Evolutionary conservation across 164 flowering plant genomes (phyloP).

Genomic region (Magnolia changhungtana): DNA sequence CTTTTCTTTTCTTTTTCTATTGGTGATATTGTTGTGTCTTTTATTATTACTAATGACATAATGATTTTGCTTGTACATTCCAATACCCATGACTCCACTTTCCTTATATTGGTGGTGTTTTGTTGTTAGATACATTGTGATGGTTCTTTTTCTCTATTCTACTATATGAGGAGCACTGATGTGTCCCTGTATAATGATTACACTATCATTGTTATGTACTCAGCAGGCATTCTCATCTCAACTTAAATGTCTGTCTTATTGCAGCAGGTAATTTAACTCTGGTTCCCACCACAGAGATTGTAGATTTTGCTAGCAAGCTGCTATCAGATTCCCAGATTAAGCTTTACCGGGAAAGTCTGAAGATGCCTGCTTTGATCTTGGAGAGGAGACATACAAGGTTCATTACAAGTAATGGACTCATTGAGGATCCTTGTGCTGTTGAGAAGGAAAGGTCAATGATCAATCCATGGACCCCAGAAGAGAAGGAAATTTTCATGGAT

Average conservation of each 20-base stretch:
- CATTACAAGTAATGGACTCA: constrained; percentile 68
- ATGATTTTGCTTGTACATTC: too few relatives aligned
- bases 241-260: constrained; percentile 10
- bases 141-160: too few relatives aligned
- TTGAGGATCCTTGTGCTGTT: constrained; percentile 78
- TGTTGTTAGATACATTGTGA: too few relatives aligned
- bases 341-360: constrained; percentile 44
- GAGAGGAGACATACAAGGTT: constrained; percentile 60
- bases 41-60: too few relatives aligned
- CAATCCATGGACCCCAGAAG: constrained; percentile 85
- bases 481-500: constrained; percentile 72
- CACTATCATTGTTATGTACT: not conserved
- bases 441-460: constrained; percentile 79
- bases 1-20: too few relatives aligned
- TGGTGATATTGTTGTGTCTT: too few relatives aligned
- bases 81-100: too few relatives aligned
- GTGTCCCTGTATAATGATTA: too few relatives aligned
- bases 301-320: constrained; percentile 51
- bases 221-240: not conserved
- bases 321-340: constrained; percentile 46
- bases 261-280: constrained; percentile 54
- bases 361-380: constrained; percentile 79
- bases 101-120: too few relatives aligned
- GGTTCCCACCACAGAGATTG: constrained; percentile 49
- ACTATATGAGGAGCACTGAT: too few relatives aligned